A percentile compares a stretch with the other conserved stretches of the same genome.
phyloP scores from a whole-genome alignment of 2,329 filamentous ascomycete genomes.

The Nothophaeocryptopus gaeumannii region DNA sequence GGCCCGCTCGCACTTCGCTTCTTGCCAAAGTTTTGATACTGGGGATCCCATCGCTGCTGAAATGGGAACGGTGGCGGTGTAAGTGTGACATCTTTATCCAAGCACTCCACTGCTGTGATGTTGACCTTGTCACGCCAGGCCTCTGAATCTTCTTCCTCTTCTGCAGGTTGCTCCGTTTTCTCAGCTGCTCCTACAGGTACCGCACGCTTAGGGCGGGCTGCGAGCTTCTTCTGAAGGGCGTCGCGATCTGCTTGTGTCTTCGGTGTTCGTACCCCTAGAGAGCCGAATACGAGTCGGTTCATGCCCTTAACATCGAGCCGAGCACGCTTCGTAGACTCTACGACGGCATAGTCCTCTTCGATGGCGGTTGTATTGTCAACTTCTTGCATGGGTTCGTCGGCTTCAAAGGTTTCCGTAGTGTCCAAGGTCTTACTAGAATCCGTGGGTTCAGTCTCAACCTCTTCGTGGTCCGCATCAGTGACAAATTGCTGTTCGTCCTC shows the following conservation, averaged over 20 bases:
- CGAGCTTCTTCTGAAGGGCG: conserved; percentile 56
- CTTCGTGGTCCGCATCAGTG: conserved; percentile 19
- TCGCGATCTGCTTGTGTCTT: conserved; percentile 68
- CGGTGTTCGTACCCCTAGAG: conserved; percentile 66
- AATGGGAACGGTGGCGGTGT: conserved; percentile 86
- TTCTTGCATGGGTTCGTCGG: no score
- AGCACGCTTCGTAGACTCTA: conserved; percentile 34
- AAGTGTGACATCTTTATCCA: conserved; percentile 64
- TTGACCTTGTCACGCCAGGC: conserved; percentile 72
- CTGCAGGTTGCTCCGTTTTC: conserved; percentile 2
- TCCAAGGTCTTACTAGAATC: background rate
- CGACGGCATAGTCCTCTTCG: conserved; percentile 1
- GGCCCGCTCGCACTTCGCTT: conserved; percentile 38
- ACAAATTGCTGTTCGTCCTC: conserved; percentile 1
- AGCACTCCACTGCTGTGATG: conserved; percentile 80
- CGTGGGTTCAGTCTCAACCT: conserved; percentile 18
- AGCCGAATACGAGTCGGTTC: conserved; percentile 67
- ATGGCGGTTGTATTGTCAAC: background rate
- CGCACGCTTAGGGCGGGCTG: conserved; percentile 15
- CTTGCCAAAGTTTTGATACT: conserved; percentile 53
- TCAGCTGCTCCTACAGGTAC: conserved; percentile 28
- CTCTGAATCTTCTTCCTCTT: conserved; percentile 51
- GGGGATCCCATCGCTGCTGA: conserved; percentile 76
- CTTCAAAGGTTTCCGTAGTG: no score
- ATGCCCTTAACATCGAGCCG: conserved; percentile 60